phyloP scores from a whole-genome alignment of 169 alveolate genomes.

The Eimeria maxima region DNA sequence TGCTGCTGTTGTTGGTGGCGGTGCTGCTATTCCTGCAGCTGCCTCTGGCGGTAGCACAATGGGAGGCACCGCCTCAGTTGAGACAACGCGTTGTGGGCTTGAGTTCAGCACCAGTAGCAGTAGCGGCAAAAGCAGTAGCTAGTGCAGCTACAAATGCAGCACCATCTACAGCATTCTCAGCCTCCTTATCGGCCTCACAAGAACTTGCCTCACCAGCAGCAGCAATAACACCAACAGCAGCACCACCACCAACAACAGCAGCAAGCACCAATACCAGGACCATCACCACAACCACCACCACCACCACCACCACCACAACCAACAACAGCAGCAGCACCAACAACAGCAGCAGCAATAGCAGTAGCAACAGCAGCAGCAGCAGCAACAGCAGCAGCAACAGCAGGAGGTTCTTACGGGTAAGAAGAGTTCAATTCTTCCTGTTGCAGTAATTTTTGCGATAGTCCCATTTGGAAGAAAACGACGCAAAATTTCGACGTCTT shows the following conservation, averaged over 20 bases:
- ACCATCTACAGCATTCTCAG: too few relatives aligned
- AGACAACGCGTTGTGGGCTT: not conserved
- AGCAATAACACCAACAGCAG: not conserved
- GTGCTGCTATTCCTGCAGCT: not conserved
- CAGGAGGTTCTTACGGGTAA: not conserved
- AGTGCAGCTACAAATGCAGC: too few relatives aligned
- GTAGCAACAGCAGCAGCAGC: not conserved
- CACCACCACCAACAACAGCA: not conserved
- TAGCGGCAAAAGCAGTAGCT: not conserved
- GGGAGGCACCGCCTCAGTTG: not conserved
- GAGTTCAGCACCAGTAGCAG: not conserved
- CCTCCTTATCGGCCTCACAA: too few relatives aligned
- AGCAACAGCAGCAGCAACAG: not conserved
- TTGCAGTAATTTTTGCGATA: not conserved
- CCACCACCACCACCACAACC: too few relatives aligned
- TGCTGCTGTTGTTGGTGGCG: too few relatives aligned
- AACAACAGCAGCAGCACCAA: too few relatives aligned
- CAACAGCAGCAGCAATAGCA: not conserved
- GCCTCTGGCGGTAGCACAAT: too few relatives aligned
- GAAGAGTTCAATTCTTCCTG: conserved; percentile 33
- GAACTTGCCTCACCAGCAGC: not conserved
- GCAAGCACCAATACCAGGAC: too few relatives aligned
- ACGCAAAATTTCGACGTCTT: not conserved
- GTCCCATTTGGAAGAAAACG: not conserved
- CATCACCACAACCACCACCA: too few relatives aligned